Conservation (phyloP, 2,329 filamentous ascomycete genomes). For the Neonectria hederae region DNA sequence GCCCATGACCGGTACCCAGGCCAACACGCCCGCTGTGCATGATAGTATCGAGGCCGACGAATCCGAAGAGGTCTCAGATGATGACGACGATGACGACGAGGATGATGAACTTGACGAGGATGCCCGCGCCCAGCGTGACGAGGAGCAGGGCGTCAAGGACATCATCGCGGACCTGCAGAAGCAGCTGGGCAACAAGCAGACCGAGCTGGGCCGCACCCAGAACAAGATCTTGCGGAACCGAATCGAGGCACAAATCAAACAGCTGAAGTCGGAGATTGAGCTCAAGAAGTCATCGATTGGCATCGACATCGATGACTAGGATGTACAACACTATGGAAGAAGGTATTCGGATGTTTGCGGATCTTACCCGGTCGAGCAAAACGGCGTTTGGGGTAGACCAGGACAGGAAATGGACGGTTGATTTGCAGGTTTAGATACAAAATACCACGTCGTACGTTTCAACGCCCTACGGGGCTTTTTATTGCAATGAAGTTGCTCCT, state of each 20-base stretch:
- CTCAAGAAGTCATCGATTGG: conserved; percentile 57
- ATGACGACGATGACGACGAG: conserved; percentile 63
- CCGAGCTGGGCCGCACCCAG: conserved; percentile 53
- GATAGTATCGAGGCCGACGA: conserved; percentile 56
- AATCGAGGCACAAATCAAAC: conserved; percentile 60
- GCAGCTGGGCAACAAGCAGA: conserved; percentile 57
- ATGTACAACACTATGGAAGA: background rate
- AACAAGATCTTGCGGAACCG: conserved; percentile 62
- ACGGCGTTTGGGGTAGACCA: conserved; percentile 32
- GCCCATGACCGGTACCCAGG: conserved; percentile 54
- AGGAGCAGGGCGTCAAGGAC: conserved; percentile 64
- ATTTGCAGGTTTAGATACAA: conserved; percentile 19
- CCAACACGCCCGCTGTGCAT: conserved; percentile 57
- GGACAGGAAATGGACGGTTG: conserved; percentile 25
- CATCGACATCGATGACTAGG: conserved; percentile 50
- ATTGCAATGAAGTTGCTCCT: background rate
- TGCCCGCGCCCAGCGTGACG: conserved; percentile 58
- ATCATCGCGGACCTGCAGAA: conserved; percentile 64
- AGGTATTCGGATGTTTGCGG: background rate
- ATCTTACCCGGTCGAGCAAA: conserved; percentile 7
- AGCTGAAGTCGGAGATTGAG: conserved; percentile 56
- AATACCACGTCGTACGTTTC: conserved; percentile 32
- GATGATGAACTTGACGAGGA: conserved; percentile 66
- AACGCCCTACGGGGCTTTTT: background rate
- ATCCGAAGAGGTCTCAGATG: conserved; percentile 51